phyloP scores from a whole-genome alignment of 169 alveolate genomes.

The Plasmodium ovale region DNA sequence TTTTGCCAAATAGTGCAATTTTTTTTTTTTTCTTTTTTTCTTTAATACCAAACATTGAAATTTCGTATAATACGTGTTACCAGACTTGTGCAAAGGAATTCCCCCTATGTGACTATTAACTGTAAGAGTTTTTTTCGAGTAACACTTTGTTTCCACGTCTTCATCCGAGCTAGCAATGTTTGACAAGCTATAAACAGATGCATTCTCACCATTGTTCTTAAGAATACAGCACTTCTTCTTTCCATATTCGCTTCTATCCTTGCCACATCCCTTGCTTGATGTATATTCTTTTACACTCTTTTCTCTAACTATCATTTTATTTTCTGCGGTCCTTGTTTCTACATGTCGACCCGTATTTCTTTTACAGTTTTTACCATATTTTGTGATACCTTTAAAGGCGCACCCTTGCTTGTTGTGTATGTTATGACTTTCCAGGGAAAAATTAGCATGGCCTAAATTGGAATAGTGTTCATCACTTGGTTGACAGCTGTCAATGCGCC shows the following conservation, averaged over 20 bases:
- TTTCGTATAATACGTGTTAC: not conserved
- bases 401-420: too few relatives aligned
- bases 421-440: too few relatives aligned
- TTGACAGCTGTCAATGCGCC: too few relatives aligned
- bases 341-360: too few relatives aligned
- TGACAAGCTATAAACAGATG: not conserved
- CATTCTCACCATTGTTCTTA: conserved; percentile 7
- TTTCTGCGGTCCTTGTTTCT: too few relatives aligned
- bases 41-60: conserved; percentile 17
- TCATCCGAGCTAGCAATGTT: not conserved
- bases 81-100: not conserved
- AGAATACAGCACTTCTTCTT: not conserved
- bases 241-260: too few relatives aligned
- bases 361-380: too few relatives aligned
- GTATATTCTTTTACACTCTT: not conserved
- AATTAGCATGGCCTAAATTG: too few relatives aligned
- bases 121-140: not conserved
- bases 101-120: not conserved
- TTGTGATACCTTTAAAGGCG: too few relatives aligned
- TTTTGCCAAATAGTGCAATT: not conserved
- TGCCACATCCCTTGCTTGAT: not conserved
- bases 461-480: too few relatives aligned
- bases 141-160: not conserved
- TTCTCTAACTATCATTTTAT: too few relatives aligned
- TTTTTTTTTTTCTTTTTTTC: conserved; percentile 35